Base-by-base conservation (phyloP, 2,329 filamentous ascomycete genomes). In the Apiospora koreana region DNA sequence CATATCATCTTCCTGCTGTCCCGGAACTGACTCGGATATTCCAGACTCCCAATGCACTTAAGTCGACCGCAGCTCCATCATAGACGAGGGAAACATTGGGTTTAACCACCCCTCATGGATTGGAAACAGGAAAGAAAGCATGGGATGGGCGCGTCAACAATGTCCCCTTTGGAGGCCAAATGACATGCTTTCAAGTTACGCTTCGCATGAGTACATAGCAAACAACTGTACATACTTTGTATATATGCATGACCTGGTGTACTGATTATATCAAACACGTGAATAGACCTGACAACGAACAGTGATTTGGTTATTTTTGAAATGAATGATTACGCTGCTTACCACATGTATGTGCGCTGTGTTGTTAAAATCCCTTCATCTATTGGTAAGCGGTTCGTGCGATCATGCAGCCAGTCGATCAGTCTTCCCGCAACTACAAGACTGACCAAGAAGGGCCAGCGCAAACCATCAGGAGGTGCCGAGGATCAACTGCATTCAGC, bases 11-110 rank as follows among this genome's bases (percentile, higher is more conserved):
- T 10, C 1, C 6, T 45, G 1, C 4, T 23, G 23, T 18, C 1
- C 2, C 14, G 3, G 10, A 10, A 23, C 41, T 45, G 23, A 66
- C 64, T 2, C 3, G 21, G 2, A n/a, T 7, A 10, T 31, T 6
- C 6, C 28, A 66, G 64, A 66, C 64, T 66, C 64, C 4, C 64
- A 66, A 66, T 66, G 64, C 64, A 7, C 45, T 31, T 66, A 23
- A 31, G 21, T 2, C 8, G 4, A 18, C 25, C 50, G 35, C 14
- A 21, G 28, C 2, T 21, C 7, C 18, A n/a, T 16, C 41, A 18
- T 43, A 43, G 41, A 2, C 38, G 14, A 16, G 41, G 3, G 41
- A 16, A 43, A 43, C n/a, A n/a, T n/a, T n/a, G n/a, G n/a, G n/a
- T n/a, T n/a, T n/a, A n/a, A n/a, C n/a, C n/a, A n/a, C n/a, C n/a